Conservation (phyloP, 371 early-diverging fungal genomes). For the Massospora cicadina region DNA sequence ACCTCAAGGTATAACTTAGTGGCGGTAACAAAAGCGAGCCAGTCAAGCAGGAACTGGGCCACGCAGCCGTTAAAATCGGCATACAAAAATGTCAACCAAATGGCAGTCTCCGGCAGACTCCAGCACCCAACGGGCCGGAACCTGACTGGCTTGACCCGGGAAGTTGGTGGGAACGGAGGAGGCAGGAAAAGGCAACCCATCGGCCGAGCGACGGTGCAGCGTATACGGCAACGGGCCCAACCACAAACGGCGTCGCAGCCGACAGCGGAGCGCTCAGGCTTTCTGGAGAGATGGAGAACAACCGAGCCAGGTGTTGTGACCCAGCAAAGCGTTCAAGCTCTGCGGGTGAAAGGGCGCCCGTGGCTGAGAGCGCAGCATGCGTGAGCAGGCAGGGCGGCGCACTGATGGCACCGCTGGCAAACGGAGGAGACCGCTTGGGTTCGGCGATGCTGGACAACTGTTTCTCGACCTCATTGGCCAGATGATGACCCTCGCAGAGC, state of each 20-base stretch:
- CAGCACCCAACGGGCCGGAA: not conserved
- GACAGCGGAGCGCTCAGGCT: not conserved
- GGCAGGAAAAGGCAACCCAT: constrained; percentile 5
- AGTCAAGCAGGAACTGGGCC: not conserved
- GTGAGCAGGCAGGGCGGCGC: not conserved
- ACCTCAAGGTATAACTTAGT: not conserved
- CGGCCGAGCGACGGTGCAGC: not conserved
- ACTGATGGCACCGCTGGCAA: not conserved
- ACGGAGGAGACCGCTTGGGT: not conserved
- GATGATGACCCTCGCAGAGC: not conserved
- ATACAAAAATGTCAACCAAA: constrained; percentile 1
- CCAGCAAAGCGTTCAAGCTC: not conserved
- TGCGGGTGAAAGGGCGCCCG: not conserved
- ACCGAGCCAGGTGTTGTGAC: not conserved
- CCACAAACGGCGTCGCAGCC: not conserved
- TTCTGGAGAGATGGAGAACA: not conserved
- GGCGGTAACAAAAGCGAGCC: not conserved
- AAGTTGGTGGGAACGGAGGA: not conserved
- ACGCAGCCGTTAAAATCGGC: not conserved
- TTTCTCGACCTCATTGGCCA: not conserved
- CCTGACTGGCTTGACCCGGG: not conserved
- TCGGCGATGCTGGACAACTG: not conserved
- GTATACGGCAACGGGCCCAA: not conserved
- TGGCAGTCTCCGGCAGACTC: not conserved
- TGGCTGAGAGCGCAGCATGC: not conserved